A percentile compares a stretch with the other conserved stretches of the same genome.
phyloP scores from a whole-genome alignment of 2,329 filamentous ascomycete species.

The Capronia epimyces region DNA sequence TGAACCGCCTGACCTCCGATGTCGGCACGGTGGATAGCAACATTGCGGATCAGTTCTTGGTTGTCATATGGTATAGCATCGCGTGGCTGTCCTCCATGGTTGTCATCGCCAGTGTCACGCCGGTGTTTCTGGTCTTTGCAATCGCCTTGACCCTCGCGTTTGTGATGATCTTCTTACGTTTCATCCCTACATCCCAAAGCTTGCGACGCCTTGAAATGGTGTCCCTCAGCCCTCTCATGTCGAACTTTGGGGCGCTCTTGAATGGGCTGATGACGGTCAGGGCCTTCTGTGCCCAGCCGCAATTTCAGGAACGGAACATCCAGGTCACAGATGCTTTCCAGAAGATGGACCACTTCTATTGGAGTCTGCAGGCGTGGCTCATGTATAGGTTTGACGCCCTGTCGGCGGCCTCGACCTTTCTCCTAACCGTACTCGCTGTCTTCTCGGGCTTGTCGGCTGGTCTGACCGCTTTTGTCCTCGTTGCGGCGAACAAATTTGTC shows the following conservation, averaged over 20 bases:
- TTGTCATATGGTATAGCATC: slow-evolving; percentile 64
- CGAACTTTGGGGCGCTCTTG: slow-evolving; percentile 83
- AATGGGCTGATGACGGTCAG: slow-evolving; percentile 82
- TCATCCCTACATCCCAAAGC: slow-evolving; percentile 77
- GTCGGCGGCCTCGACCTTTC: slow-evolving; percentile 67
- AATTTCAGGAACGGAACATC: slow-evolving; percentile 76
- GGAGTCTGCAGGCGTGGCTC: slow-evolving; percentile 80
- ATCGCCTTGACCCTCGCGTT: slow-evolving; percentile 62
- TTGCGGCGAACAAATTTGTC: slow-evolving; percentile 62
- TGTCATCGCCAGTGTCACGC: slow-evolving; percentile 75
- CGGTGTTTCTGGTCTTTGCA: slow-evolving; percentile 68
- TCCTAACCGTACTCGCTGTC: slow-evolving; percentile 68
- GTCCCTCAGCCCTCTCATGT: slow-evolving; percentile 79
- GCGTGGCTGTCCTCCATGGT: slow-evolving; percentile 66
- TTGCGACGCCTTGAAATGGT: slow-evolving; percentile 83
- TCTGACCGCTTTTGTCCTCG: slow-evolving; percentile 75
- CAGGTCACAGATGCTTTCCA: slow-evolving; percentile 81
- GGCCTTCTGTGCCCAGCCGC: slow-evolving; percentile 70
- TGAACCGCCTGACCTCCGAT: slow-evolving; percentile 87
- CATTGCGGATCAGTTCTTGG: slow-evolving; percentile 68
- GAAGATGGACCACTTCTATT: slow-evolving; percentile 94
- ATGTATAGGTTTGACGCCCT: slow-evolving; percentile 70
- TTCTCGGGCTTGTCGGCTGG: slow-evolving; percentile 70
- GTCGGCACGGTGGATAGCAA: slow-evolving; percentile 84
- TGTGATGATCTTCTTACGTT: slow-evolving; percentile 66